Conservation (phyloP, 2,329 filamentous ascomycete genomes). For the Coniella lustricola region DNA sequence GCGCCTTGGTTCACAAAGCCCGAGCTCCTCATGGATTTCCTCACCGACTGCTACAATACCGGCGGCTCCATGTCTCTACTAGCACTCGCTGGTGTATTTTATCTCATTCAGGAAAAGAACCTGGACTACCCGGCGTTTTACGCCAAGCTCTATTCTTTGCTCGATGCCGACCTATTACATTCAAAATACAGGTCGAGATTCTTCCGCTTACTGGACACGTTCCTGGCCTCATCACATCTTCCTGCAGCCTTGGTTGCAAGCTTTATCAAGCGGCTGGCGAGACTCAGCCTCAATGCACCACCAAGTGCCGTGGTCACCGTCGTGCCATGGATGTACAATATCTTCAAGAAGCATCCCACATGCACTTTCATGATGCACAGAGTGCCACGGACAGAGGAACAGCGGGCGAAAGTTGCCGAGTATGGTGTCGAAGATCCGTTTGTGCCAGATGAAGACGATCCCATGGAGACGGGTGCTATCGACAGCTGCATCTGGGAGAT, state of each 20-base stretch:
- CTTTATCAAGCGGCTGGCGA: constrained; percentile 88
- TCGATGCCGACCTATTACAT: constrained; percentile 80
- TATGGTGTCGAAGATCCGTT: constrained; percentile 67
- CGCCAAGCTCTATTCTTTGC: constrained; percentile 82
- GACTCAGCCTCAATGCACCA: constrained; percentile 79
- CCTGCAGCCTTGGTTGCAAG: constrained; percentile 86
- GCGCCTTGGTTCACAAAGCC: constrained; percentile 85
- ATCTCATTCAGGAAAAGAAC: constrained; percentile 87
- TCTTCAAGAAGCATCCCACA: constrained; percentile 79
- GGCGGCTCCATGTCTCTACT: constrained; percentile 83
- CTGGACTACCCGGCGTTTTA: constrained; percentile 96
- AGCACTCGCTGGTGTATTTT: constrained; percentile 87
- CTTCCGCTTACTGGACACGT: constrained; percentile 85
- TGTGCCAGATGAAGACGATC: constrained; percentile 66
- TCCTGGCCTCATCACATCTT: constrained; percentile 85
- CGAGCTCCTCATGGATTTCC: constrained; percentile 88
- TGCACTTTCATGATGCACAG: constrained; percentile 97
- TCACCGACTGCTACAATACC: constrained; percentile 86
- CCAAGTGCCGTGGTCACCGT: constrained; percentile 84
- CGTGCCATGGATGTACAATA: constrained; percentile 91
- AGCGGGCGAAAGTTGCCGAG: constrained; percentile 52
- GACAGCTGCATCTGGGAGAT: constrained; percentile 95
- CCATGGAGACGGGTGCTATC: constrained; percentile 78
- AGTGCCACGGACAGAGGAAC: constrained; percentile 50
- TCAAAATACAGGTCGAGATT: constrained; percentile 92